Percentiles rank a stretch among this genome's conserved stretches.
Evolutionary conservation across 148 eudicot genomes (phyloP).

Genomic region (Heliosperma pusillum): DNA sequence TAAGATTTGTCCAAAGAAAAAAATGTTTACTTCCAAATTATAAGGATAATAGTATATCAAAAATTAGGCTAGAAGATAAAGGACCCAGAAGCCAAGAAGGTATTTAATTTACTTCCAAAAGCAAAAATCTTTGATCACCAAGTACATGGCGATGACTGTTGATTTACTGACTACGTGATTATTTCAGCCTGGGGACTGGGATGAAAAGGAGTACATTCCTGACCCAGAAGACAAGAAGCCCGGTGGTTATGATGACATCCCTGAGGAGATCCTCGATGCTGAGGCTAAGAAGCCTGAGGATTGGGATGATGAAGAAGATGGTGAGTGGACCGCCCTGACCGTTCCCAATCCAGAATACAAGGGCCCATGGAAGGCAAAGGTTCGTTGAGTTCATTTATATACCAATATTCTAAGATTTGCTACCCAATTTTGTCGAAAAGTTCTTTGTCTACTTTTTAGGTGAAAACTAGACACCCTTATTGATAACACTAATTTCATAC

Average conservation of each 20-base stretch:
- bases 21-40: too few relatives aligned
- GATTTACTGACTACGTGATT: constrained; percentile 18
- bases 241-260: constrained; percentile 89
- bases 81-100: too few relatives aligned
- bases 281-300: constrained; percentile 99
- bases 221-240: too few relatives aligned
- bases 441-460: not conserved
- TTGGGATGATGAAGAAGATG: constrained; percentile 99
- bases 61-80: too few relatives aligned
- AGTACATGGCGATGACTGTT: not conserved
- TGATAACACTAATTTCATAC: not conserved
- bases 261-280: too few relatives aligned
- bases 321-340: constrained; percentile 95
- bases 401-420: not conserved
- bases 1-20: too few relatives aligned
- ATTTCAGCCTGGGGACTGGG: constrained; percentile 91
- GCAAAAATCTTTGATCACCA: too few relatives aligned
- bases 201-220: too few relatives aligned
- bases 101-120: too few relatives aligned
- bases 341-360: constrained; percentile 91
- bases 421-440: not conserved
- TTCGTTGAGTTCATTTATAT: constrained; percentile 28
- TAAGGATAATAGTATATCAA: too few relatives aligned
- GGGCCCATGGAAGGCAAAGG: constrained; percentile 97
- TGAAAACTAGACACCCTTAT: too few relatives aligned